These are phyloP conservation scores for Plectosphaerella cucumerina DNA, from an alignment of 2,329 filamentous ascomycete species.

Conservation along the genomic window DNA sequence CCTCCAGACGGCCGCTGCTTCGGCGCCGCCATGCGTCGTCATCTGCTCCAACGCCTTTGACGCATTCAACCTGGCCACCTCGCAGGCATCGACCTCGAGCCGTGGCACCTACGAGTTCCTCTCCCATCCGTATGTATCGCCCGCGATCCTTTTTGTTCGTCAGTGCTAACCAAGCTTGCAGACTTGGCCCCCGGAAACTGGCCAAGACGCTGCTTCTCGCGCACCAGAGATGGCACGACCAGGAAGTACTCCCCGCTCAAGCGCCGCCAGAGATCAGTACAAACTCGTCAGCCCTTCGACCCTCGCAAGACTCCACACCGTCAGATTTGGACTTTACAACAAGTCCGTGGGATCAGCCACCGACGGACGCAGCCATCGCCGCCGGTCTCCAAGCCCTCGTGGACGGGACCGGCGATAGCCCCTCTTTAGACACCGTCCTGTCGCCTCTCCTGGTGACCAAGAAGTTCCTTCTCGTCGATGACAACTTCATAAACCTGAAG, in stretches of 20 bases:
- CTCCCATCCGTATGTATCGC: slow-evolving; percentile 25
- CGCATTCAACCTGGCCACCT: slow-evolving; percentile 16
- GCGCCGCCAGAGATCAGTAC: too few relatives aligned
- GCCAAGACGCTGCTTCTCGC: slow-evolving; percentile 20
- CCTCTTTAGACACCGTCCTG: too few relatives aligned
- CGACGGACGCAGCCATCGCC: too few relatives aligned
- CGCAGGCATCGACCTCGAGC: slow-evolving; percentile 10
- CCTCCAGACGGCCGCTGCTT: neutral
- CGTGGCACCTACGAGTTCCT: slow-evolving; percentile 6
- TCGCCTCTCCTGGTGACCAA: too few relatives aligned
- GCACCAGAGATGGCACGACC: neutral
- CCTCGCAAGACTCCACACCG: too few relatives aligned
- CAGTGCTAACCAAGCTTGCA: slow-evolving; percentile 5
- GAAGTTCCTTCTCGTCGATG: slow-evolving; percentile 31
- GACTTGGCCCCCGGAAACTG: slow-evolving; percentile 29
- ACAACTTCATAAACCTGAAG: slow-evolving; percentile 33
- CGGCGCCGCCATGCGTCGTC: slow-evolving; percentile 19
- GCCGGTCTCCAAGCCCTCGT: too few relatives aligned
- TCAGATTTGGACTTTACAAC: too few relatives aligned
- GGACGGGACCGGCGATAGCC: too few relatives aligned
- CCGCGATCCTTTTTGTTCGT: slow-evolving; percentile 19
- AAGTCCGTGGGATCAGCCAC: too few relatives aligned
- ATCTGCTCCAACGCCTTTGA: slow-evolving; percentile 23
- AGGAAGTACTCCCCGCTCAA: neutral
- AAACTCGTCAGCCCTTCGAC: too few relatives aligned